Evolutionary conservation across 176 grass and related monocot species (phyloP).

Genomic region (Eleusine coracana): DNA sequence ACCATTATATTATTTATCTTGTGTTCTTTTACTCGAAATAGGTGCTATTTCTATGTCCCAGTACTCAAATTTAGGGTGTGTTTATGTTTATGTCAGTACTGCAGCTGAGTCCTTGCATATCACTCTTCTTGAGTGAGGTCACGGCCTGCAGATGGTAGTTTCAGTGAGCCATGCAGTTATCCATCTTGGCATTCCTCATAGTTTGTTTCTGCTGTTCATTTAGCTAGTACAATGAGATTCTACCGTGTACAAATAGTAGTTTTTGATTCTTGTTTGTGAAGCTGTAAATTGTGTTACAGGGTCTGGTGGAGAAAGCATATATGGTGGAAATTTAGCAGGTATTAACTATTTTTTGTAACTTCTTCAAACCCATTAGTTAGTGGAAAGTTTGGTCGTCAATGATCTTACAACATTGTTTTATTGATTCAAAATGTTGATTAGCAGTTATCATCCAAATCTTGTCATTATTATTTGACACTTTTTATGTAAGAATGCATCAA

Average conservation of each 20-base stretch:
- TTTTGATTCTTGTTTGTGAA: slow-evolving; percentile 12
- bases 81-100: not conserved
- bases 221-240: slow-evolving; percentile 12
- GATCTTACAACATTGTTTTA: not conserved
- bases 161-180: not conserved
- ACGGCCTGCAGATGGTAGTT: not conserved
- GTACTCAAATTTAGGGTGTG: not conserved
- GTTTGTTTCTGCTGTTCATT: not conserved
- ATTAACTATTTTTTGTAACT: slow-evolving; percentile 42
- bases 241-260: not conserved
- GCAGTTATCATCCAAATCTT: not conserved
- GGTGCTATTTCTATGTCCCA: not conserved
- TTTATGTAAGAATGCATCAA: not conserved
- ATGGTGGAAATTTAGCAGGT: slow-evolving; percentile 87
- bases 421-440: slow-evolving; percentile 4
- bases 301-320: slow-evolving; percentile 65
- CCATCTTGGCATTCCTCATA: not conserved
- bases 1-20: slow-evolving; percentile 14
- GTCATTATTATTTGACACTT: not conserved
- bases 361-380: not conserved
- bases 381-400: not conserved
- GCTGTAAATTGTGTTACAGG: slow-evolving; percentile 51
- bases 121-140: not conserved
- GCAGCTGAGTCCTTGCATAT: too few relatives aligned
- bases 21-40: slow-evolving; percentile 25